Evolutionary conservation across 2,329 filamentous ascomycete genomes (phyloP), one percentile per base, ranked within the genome.

Genomic region (Arachnopeziza araneosa): DNA sequence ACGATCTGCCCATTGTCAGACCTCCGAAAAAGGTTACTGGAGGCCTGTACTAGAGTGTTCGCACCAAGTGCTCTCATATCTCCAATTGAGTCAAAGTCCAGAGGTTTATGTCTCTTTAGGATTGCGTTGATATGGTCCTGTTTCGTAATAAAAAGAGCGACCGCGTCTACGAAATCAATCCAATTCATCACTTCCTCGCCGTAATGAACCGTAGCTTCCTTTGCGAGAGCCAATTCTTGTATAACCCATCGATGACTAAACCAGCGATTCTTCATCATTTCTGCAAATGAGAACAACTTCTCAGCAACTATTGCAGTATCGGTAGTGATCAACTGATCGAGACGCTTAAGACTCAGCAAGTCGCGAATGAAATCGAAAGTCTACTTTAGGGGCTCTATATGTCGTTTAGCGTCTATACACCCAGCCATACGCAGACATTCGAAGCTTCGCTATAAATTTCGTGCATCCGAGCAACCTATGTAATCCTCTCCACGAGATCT

Each of bases 231-330:
- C 21, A 77, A 70, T 57, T 77, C 75, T 60, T 77, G 75, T 0
- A 77, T 69, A 1, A 77, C 69, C 75, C 75, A 77, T 0, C 73
- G 65, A 2, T 73, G 67, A 19, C 66, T 70, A 51, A 77, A 75
- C 75, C 75, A 77, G 0, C 36, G 61, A 9, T 72, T 59, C 10
- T 56, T 55, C 56, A 63, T 62, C 6, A 66, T 32, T 9, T 58
- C 56, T 21, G 12, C 24, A 14, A 56, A 48, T 44, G 36, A 44
- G 17, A 44, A 44, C 36, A 4, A 49, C 6, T 19, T 12, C 12
- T 44, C 36, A 14, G 36, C 36, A 44, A 44, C 17, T 4, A 7
- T 14, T 44, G 36, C 12, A 44, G 36, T 44, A 44, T 44, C 36
- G 6, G 36, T 44, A 7, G 36, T 44, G 36, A 44, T 44, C 36